Evolutionary conservation across 805 yeast genomes (phyloP).

Genomic region (Cyberlindnera petersonii): DNA sequence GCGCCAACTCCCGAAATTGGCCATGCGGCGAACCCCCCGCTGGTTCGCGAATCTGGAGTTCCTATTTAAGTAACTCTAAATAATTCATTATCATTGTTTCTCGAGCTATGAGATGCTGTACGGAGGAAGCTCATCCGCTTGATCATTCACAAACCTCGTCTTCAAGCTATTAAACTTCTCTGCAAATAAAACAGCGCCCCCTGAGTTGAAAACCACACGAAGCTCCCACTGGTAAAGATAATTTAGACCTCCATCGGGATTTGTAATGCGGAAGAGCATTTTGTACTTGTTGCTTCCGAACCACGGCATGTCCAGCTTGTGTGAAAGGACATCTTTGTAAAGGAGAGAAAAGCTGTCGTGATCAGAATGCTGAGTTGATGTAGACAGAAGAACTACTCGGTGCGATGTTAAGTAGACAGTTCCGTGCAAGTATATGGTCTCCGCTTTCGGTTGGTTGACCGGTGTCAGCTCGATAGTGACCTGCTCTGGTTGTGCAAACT

Average conservation of each 20-base stretch:
- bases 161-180: slow-evolving; percentile 32
- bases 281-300: slow-evolving; percentile 51
- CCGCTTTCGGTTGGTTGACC: slow-evolving; percentile 22
- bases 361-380: not conserved
- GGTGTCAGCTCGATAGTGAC: slow-evolving; percentile 17
- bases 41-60: slow-evolving; percentile 3
- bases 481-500: slow-evolving; percentile 18
- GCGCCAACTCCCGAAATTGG: not conserved
- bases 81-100: slow-evolving; percentile 1
- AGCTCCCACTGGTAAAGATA: slow-evolving; percentile 37
- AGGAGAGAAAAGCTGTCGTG: slow-evolving; percentile 37
- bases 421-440: slow-evolving; percentile 30
- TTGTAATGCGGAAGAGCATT: slow-evolving; percentile 36
- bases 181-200: slow-evolving; percentile 44
- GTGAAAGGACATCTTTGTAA: slow-evolving; percentile 30
- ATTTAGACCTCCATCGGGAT: slow-evolving; percentile 33
- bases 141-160: slow-evolving; percentile 39
- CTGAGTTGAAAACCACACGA: slow-evolving; percentile 39
- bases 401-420: slow-evolving; percentile 38
- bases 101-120: slow-evolving; percentile 26
- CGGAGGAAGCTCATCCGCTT: slow-evolving; percentile 42
- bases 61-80: not conserved
- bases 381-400: slow-evolving; percentile 35
- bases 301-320: slow-evolving; percentile 46
- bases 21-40: no score